Conservation (phyloP, 352 stramenopile species). For the Globisporangium spiculum region DNA sequence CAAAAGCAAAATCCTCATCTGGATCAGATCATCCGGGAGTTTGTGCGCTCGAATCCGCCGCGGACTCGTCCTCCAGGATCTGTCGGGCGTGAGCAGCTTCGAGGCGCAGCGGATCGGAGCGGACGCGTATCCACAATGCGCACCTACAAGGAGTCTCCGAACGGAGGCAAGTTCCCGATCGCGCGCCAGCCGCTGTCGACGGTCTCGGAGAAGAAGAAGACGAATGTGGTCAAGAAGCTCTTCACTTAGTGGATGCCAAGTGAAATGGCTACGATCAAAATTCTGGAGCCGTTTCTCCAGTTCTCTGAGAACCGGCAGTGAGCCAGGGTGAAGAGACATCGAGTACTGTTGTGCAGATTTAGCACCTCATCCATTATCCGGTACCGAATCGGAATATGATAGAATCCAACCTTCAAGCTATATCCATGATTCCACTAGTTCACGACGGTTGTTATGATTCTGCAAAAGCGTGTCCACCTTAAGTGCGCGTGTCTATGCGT, state of each 20-base stretch:
- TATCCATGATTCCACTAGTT: not conserved
- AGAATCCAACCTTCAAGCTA: not conserved
- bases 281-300: too few species aligned
- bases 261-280: not conserved
- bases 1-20: slow-evolving; percentile 51
- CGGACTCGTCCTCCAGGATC: slow-evolving; percentile 3
- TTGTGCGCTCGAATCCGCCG: slow-evolving; percentile 31
- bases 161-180: not conserved
- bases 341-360: not conserved
- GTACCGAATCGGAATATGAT: not conserved
- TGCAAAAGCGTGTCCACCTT: not conserved
- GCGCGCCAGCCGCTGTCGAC: slow-evolving; percentile 11
- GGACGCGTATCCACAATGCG: slow-evolving; percentile 20
- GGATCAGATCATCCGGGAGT: slow-evolving; percentile 58
- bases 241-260: slow-evolving; percentile 2
- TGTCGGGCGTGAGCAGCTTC: not conserved
- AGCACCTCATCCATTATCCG: not conserved
- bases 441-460: not conserved
- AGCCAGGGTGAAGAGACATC: too few species aligned
- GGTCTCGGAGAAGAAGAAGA: slow-evolving; percentile 12
- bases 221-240: slow-evolving; percentile 11
- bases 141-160: slow-evolving; percentile 6
- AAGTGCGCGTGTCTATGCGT: not conserved
- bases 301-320: too few species aligned
- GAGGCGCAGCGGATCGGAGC: not conserved